Conservation (phyloP, 805 yeast species). For the Monosporozyma aerobia region DNA sequence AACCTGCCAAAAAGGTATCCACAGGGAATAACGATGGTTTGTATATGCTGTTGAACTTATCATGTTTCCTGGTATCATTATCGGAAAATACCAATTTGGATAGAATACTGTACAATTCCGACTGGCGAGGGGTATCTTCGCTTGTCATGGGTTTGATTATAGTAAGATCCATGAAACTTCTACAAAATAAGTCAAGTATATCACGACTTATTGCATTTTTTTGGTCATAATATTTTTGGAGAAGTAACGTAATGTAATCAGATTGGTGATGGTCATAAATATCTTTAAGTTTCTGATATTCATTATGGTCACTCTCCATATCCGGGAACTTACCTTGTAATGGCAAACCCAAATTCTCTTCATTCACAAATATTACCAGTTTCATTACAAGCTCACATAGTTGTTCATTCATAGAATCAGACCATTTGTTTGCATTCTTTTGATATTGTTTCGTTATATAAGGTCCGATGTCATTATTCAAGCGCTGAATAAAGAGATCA, state of each 20-base stretch:
- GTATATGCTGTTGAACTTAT: conserved; percentile 6
- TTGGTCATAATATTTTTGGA: background rate
- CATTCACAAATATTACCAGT: conserved; percentile 3
- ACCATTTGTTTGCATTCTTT: conserved; percentile 3
- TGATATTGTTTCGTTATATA: background rate
- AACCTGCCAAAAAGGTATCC: conserved; percentile 63
- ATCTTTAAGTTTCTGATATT: conserved; percentile 48
- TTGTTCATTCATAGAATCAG: conserved; percentile 8
- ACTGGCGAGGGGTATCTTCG: background rate
- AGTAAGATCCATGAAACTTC: background rate
- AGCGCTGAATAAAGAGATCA: background rate
- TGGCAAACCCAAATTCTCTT: conserved; percentile 32
- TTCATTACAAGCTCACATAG: conserved; percentile 5
- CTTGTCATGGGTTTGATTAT: background rate
- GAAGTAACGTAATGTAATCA: background rate
- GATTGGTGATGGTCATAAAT: conserved; percentile 44
- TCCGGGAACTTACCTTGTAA: conserved; percentile 73
- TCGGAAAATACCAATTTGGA: background rate
- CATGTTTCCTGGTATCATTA: background rate
- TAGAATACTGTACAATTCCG: background rate
- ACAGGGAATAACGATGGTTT: conserved; percentile 25
- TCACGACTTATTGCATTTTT: background rate
- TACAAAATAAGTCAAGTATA: background rate
- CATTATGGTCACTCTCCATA: conserved; percentile 70
- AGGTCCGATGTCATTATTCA: background rate